A percentile compares a stretch with the other conserved stretches of the same genome.
phyloP scores from a whole-genome alignment of 129 eudicot genomes.

The Scalesia atractyloides region DNA sequence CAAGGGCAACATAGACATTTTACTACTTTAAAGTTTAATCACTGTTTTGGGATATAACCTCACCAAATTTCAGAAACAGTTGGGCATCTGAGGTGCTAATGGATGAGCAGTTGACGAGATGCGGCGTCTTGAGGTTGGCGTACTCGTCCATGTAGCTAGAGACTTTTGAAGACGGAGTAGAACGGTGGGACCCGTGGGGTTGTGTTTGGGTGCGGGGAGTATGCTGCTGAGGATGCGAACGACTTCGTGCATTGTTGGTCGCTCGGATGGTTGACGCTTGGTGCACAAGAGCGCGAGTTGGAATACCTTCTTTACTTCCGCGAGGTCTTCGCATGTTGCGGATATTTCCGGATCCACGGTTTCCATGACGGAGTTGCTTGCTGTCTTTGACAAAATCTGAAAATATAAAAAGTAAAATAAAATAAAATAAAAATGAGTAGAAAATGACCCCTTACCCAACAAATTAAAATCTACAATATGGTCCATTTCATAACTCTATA shows the following conservation, averaged over 20 bases:
- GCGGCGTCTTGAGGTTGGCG: conserved; percentile 88
- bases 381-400: conserved; percentile 81
- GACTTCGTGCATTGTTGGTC: conserved; percentile 98
- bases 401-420: too few relatives aligned
- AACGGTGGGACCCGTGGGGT: conserved; percentile 14
- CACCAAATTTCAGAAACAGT: conserved; percentile 87
- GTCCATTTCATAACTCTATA: too few relatives aligned
- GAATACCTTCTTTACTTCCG: conserved; percentile 77
- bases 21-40: conserved; percentile 9
- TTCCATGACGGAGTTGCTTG: conserved; percentile 90
- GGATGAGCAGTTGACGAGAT: conserved; percentile 79
- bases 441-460: too few relatives aligned
- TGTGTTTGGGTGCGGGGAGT: conserved; percentile 42
- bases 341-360: conserved; percentile 79
- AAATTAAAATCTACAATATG: too few relatives aligned
- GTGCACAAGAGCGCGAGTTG: conserved; percentile 95
- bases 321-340: conserved; percentile 73
- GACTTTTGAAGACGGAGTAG: conserved; percentile 52
- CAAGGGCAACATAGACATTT: conserved; percentile 42
- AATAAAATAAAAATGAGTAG: too few relatives aligned
- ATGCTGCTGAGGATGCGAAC: conserved; percentile 81
- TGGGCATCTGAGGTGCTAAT: conserved; percentile 98
- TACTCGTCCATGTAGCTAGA: conserved; percentile 87
- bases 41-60: conserved; percentile 94
- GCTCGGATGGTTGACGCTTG: conserved; percentile 77